phyloP scores from a whole-genome alignment of 176 grass and related monocot genomes.

The Aegilops longissima region DNA sequence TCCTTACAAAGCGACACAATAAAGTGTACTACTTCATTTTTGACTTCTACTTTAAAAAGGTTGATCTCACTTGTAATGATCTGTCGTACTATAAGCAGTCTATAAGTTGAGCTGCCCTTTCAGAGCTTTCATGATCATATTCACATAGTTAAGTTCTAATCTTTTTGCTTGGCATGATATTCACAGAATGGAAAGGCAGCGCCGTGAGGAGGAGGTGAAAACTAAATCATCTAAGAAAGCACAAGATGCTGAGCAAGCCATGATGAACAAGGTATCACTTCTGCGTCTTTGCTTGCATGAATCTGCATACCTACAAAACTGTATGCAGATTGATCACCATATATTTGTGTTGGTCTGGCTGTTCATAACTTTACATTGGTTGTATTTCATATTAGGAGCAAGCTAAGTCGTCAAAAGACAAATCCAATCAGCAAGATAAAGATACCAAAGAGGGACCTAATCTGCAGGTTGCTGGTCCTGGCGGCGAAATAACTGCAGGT shows the following conservation, averaged over 20 bases:
- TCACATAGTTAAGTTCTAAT: background rate
- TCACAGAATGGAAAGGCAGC: slow-evolving; percentile 87
- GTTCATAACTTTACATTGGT: slow-evolving; percentile 22
- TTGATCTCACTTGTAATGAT: background rate
- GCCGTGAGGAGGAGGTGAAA: slow-evolving; percentile 80
- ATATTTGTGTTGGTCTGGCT: background rate
- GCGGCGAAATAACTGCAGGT: slow-evolving; percentile 89
- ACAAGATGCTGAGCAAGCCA: slow-evolving; percentile 71
- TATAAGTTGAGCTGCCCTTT: background rate
- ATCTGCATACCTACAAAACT: background rate
- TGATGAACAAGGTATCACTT: slow-evolving; percentile 59
- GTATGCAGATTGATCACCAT: background rate
- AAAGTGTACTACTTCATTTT: background rate
- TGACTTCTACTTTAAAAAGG: background rate
- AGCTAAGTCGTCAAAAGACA: slow-evolving; percentile 82
- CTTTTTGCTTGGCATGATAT: slow-evolving; percentile 24
- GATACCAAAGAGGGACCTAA: slow-evolving; percentile 82
- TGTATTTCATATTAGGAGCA: slow-evolving; percentile 57
- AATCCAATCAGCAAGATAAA: slow-evolving; percentile 78
- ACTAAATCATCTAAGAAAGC: slow-evolving; percentile 80
- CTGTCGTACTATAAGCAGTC: slow-evolving; percentile 7
- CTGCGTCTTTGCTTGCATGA: slow-evolving; percentile 30
- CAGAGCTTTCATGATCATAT: slow-evolving; percentile 5
- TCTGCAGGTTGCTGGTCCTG: slow-evolving; percentile 83
- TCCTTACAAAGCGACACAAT: background rate